Percentiles rank a stretch among this genome's conserved stretches.
phyloP scores from a whole-genome alignment of 1,139 yeast genomes.

The Magnusiomyces magnusii region DNA sequence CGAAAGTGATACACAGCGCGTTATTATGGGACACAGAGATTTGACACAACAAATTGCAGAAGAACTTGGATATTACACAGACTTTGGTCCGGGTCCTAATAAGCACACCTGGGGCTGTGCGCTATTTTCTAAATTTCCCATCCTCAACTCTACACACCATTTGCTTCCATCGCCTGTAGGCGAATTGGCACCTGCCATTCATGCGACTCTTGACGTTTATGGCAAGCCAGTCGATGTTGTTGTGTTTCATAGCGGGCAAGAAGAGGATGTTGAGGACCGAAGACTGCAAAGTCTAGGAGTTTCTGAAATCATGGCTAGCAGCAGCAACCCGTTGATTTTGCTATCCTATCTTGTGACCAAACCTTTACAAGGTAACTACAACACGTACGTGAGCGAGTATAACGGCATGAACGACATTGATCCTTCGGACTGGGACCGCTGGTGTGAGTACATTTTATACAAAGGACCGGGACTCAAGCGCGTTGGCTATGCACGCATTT shows the following conservation, averaged over 20 bases:
- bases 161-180: constrained; percentile 95
- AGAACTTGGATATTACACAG: constrained; percentile 89
- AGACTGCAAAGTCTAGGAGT: constrained; percentile 74
- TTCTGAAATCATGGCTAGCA: constrained; percentile 70
- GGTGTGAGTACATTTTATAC: constrained; percentile 96
- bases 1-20: constrained; percentile 89
- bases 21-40: constrained; percentile 93
- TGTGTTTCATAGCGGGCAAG: constrained; percentile 97
- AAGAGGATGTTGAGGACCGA: constrained; percentile 93
- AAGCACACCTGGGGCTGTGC: constrained; percentile 99
- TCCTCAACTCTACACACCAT: constrained; percentile 81
- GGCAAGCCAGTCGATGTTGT: constrained; percentile 82
- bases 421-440: constrained; percentile 90
- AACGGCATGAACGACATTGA: constrained; percentile 93
- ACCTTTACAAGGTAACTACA: constrained; percentile 83
- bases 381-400: constrained; percentile 75
- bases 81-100: constrained; percentile 97
- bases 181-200: constrained; percentile 96
- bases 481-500: constrained; percentile 88
- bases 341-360: constrained; percentile 84
- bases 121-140: constrained; percentile 87
- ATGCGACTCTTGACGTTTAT: constrained; percentile 87
- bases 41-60: constrained; percentile 87
- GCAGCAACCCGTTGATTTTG: constrained; percentile 69
- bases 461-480: constrained; percentile 61